These are phyloP conservation scores for Viola odorata DNA, from an alignment of 345 rosid species.

Conservation along the genomic window DNA sequence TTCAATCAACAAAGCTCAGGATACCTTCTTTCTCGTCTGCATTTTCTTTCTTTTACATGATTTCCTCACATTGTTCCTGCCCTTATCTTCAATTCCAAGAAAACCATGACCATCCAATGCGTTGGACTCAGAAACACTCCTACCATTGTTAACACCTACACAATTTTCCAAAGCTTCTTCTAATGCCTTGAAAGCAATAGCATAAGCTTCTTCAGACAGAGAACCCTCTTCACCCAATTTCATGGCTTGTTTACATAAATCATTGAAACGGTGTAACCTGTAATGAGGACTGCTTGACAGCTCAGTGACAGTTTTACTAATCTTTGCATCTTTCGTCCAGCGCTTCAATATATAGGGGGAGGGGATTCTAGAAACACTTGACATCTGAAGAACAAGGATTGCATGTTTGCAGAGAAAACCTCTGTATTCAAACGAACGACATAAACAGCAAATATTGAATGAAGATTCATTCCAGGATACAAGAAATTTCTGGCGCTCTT, in stretches of 20 bases:
- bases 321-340: slow-evolving; percentile 38
- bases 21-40: slow-evolving; percentile 54
- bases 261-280: slow-evolving; percentile 36
- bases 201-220: slow-evolving; percentile 35
- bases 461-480: slow-evolving; percentile 31
- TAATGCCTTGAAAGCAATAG: slow-evolving; percentile 32
- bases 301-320: slow-evolving; percentile 17
- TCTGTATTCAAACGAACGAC: slow-evolving; percentile 37
- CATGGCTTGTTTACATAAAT: slow-evolving; percentile 34
- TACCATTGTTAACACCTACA: slow-evolving; percentile 21
- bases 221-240: slow-evolving; percentile 38
- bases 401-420: slow-evolving; percentile 46
- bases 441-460: slow-evolving; percentile 29
- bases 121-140: slow-evolving; percentile 26
- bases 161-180: slow-evolving; percentile 28
- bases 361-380: slow-evolving; percentile 32
- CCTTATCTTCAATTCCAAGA: slow-evolving; percentile 22
- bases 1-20: slow-evolving; percentile 12
- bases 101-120: slow-evolving; percentile 24
- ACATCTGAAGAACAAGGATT: slow-evolving; percentile 38
- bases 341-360: slow-evolving; percentile 32
- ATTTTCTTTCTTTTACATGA: slow-evolving; percentile 42
- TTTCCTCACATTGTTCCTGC: slow-evolving; percentile 20
- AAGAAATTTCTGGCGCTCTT: slow-evolving; percentile 23
- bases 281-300: slow-evolving; percentile 11